Evolutionary conservation across 2,329 filamentous ascomycete genomes (phyloP), one percentile per base, ranked within the genome.

Genomic region (Arachnopeziza araneosa): DNA sequence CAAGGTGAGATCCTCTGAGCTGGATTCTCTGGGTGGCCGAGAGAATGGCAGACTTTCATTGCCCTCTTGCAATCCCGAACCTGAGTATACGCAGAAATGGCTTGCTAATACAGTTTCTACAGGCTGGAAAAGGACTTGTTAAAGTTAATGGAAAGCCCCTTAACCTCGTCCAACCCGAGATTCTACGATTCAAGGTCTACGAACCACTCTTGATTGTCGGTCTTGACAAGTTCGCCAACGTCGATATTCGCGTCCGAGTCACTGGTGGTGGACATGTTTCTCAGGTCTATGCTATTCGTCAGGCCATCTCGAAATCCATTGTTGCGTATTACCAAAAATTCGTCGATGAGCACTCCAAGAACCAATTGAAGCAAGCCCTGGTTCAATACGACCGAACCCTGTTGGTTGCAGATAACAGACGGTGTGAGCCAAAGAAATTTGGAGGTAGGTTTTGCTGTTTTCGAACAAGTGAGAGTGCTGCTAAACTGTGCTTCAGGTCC

Each of bases 321-420:
- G 88, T 96, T 76, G 89, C 92, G 80, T 97, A 97, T 89, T 98
- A 97, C 90, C 93, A 97, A 84, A 97, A 99, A 87, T 99, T 88
- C 83, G 91, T 98, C 81, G 95, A 99, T 78, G 95, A 99, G 90
- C 93, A 98, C 90, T 91, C 90, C 84, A 99, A 99, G 90, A 97
- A 98, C 88, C 85, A 92, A 82, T 87, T 99, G 76, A 99, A 98
- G 91, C 89, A 93, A 82, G 90, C 91, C 71, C 88, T 99, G 72
- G 90, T 93, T 75, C 87, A 92, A 79, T 99, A 93, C 85, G 92
- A 96, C 85, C 88, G 93, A 76, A 96, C 92, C 77, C 89, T 99
- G 71, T 90, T 99, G 76, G 95, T 99, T 75, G 95, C 95, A 80
- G 95, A 99, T 82, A 97, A 96, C 89, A 90, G 95, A 80, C 91